Evolutionary conservation across 2,329 filamentous ascomycete genomes (phyloP), one percentile per base, ranked within the genome.

Genomic region (Fusarium luffae): DNA sequence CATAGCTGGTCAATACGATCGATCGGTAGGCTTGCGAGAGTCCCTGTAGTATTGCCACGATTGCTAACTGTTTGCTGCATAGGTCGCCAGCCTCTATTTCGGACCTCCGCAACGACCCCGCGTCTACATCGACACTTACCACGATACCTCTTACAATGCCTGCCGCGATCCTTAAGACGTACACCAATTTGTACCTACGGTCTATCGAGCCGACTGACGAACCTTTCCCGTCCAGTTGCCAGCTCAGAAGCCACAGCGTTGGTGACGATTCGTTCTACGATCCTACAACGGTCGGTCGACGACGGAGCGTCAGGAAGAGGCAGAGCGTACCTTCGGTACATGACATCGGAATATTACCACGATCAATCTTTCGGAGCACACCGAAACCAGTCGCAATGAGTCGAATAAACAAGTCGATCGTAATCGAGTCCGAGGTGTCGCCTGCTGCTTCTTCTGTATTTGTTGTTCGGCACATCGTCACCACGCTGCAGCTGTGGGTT

Each of bases 211-310:
- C 49, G 2, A 63, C 44, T 2, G 47, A 59, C 3, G 49, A 59
- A 8, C 1, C 58, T 1, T 44, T 49, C 3, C n/a, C 58, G 0
- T 11, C 55, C 19, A 34, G 49, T 41, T 5, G 49, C 59, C 19
- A 56, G 37, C 7, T 34, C 59, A 3, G 41, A 63, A 21, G 58
- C 62, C 10, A 41, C 47, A 8, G 63, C 52, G 6, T 68, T 68
- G 50, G 4, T 63, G 2, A 54, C 40, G 1, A 23, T 63, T 0
- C 55, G 61, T 2, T 25, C 57, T 18, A 23, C 28, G 0, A 28
- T 55, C 8, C n/a, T 62, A 0, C 42, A 57, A 5, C 50, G 51
- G 19, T 57, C 58, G 7, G 32, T 52, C 3, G 52, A 55, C 16
- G 30, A 42, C 27, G 51, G 58, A 8, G 14, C 19, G 8, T 34